Evolutionary conservation across 257 asterid species (phyloP).

Genomic region (Capsicum rhomboideum): DNA sequence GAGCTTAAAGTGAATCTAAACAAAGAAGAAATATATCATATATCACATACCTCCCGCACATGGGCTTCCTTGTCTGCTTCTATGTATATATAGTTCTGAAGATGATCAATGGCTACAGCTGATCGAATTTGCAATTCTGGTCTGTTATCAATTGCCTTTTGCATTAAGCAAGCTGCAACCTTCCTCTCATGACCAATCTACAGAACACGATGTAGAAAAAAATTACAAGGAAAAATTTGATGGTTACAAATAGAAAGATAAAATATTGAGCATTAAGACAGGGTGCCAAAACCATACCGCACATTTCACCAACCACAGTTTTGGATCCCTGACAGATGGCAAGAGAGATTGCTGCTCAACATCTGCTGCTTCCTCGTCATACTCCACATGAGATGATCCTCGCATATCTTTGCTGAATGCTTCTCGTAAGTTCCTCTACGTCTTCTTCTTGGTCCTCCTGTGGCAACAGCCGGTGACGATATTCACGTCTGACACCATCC

Average conservation of each 20-base stretch:
- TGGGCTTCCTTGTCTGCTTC: conserved; percentile 97
- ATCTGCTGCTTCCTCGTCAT: conserved; percentile 82
- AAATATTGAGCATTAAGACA: neutral
- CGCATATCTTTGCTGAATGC: conserved; percentile 67
- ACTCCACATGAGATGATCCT: conserved; percentile 56
- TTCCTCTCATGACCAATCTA: conserved; percentile 93
- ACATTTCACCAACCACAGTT: conserved; percentile 95
- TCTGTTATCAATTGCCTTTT: conserved; percentile 78
- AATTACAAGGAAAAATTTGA: neutral
- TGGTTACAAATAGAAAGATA: neutral
- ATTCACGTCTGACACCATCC: conserved; percentile 42
- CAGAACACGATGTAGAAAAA: neutral
- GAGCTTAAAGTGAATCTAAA: too few species aligned
- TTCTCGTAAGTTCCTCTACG: conserved; percentile 66
- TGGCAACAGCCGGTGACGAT: conserved; percentile 34
- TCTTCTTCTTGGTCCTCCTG: conserved; percentile 65
- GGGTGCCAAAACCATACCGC: conserved; percentile 47
- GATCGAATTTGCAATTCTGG: conserved; percentile 81
- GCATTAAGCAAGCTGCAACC: conserved; percentile 91
- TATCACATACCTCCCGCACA: conserved; percentile 67
- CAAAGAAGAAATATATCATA: neutral
- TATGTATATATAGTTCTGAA: conserved; percentile 61
- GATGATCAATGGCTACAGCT: conserved; percentile 82
- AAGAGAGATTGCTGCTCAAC: conserved; percentile 93
- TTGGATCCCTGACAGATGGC: conserved; percentile 93